Evolutionary conservation across 441 rosid genomes (phyloP), one percentile per base, ranked within the genome.

Genomic region (Syzygium syzygioides): DNA sequence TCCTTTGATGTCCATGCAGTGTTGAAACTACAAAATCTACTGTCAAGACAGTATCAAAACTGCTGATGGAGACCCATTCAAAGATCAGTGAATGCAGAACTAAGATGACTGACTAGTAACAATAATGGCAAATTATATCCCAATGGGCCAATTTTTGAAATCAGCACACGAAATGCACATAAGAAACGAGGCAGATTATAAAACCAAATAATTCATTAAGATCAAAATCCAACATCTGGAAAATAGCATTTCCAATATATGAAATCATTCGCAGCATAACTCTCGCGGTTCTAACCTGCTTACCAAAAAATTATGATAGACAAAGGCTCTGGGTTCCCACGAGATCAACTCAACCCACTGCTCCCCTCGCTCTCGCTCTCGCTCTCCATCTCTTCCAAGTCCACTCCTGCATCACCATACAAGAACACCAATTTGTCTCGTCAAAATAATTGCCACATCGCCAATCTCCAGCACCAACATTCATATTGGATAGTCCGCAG

Each of bases 231-330:
- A 30, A 68, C 48, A 68, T 19, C 48, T 34, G 12, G 79, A 34
- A 64, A 66, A 66, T 66, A 32, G 79, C 79, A 66, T 66, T 32
- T 8, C 79, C 79, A 66, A 34, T 18, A 66, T 66, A 30, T 66
- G 76, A 64, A 64, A 30, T 64, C 2, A 68, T 32, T 30, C 10
- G 48, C 48, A 11, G 48, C 13, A 68, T 9, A 34, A 76, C n/a
- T 41, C 52, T 71, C 28, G 1, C 28, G 34, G 19, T 87, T 37
- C 84, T 48, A 34, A 32, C 60, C 34, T 76, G 86, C 94, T 92
- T 32, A 97, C 99, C 97, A 97, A 90, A 88, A 97, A 97, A 91
- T 96, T 97, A 89, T 95, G 99, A 91, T 94, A 95, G 85, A 97
- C 34, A 90, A 93, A 93, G 86, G 98, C 98, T 80, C 98, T 92